These are phyloP conservation scores for Exophiala bonariae DNA, from an alignment of 2,329 filamentous ascomycete species.

Conservation along the genomic window DNA sequence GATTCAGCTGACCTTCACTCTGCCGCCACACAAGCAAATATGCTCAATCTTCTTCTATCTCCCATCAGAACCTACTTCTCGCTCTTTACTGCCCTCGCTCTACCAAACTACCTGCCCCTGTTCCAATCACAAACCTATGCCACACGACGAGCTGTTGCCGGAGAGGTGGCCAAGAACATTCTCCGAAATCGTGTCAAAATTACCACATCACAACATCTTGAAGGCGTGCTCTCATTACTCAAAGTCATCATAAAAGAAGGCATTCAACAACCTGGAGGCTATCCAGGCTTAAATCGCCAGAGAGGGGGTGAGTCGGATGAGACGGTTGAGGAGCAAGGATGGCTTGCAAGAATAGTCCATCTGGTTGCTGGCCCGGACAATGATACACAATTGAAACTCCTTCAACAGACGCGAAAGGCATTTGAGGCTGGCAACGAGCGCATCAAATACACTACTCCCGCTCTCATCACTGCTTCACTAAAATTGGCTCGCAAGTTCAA, in stretches of 20 bases:
- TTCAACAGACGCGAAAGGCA: constrained; percentile 83
- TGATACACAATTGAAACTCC: constrained; percentile 84
- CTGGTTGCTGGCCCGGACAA: constrained; percentile 81
- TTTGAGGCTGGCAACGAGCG: constrained; percentile 91
- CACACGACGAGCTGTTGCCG: constrained; percentile 85
- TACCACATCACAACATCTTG: constrained; percentile 73
- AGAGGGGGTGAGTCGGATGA: constrained; percentile 88
- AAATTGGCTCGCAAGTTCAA: constrained; percentile 90
- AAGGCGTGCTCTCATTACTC: constrained; percentile 84
- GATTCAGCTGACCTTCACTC: constrained; percentile 97
- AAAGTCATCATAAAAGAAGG: constrained; percentile 94
- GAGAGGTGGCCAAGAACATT: constrained; percentile 80
- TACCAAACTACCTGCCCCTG: constrained; percentile 88
- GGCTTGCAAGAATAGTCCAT: constrained; percentile 90
- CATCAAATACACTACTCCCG: constrained; percentile 92
- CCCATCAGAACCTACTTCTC: constrained; percentile 88
- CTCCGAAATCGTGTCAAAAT: constrained; percentile 80
- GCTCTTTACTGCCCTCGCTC: constrained; percentile 90
- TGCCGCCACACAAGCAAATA: constrained; percentile 78
- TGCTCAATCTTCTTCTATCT: constrained; percentile 85
- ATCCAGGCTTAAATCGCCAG: constrained; percentile 74
- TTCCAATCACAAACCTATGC: constrained; percentile 90
- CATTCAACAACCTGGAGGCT: constrained; percentile 77
- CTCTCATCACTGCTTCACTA: constrained; percentile 84
- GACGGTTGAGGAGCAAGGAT: constrained; percentile 96